Evolutionary conservation across 2,329 filamentous ascomycete genomes (phyloP), one percentile per base, ranked within the genome.

Genomic region (Neofusicoccum laricinum): DNA sequence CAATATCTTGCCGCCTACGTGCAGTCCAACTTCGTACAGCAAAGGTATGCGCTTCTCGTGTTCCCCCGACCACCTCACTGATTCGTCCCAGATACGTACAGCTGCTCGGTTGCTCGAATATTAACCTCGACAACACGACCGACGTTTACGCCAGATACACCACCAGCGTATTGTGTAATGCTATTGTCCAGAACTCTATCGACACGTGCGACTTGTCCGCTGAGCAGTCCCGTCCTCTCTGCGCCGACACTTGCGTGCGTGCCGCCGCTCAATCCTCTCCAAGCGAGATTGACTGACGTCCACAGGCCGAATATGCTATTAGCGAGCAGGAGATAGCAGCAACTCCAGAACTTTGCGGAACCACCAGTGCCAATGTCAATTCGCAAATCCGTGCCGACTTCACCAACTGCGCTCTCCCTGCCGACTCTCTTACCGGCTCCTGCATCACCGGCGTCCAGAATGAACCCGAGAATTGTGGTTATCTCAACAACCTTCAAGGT

Each of bases 91-190:
- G 94, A 81, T 99, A 94, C 78, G 84, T 91, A 75, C 82, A 85
- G 61, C 82, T 92, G 53, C 85, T 99, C 68, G 94, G 94, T 64
- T 99, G 95, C 76, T 83, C 85, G 53, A 85, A 86, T 67, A 82
- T 97, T 71, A 87, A 95, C 72, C 84, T 93, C 64, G 87, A 86
- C 64, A 91, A 96, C 75, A 89, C 92, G 3, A 89, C 87, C 69
- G 85, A 90, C 71, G 86, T 93, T 72, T 99, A 99, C 78, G 94
- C 95, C 55, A 90, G 95, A 71, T 99, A 94, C 79, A 96, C 94
- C 4, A 95, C 88, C 51, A 95, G 91, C 66, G 89, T 96, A 68
- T 85, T 99, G 68, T 99, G 95, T 84, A 98, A 96, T 82, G 86
- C 91, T 68, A 90, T 99, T 73, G 86, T 99, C 58, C 95, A 99